Base-by-base conservation (phyloP, 805 yeast genomes). In the Lipomyces mesembrius region DNA sequence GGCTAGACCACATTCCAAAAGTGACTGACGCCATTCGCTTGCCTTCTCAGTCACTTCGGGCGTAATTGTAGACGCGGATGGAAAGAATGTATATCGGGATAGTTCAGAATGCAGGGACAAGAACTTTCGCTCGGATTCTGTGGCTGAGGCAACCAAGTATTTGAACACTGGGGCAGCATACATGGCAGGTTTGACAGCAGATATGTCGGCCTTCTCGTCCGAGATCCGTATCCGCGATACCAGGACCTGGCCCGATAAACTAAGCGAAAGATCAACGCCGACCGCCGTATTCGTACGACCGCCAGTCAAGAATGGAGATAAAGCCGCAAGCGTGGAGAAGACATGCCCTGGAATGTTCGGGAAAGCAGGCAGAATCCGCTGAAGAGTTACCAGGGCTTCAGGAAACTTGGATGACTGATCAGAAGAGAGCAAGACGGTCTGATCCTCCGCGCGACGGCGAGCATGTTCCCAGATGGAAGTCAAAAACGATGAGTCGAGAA, bases 21-120 rank as follows among this genome's bases (percentile, higher is more conserved):
- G 72, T 6, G 81, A 77, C 59, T 77, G 79, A 9, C 77, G 72
- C 83, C 83, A 80, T 67, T 79, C 82, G 52, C 76, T 75, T 9
- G 81, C 81, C 22, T 59, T 34, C 34, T 14, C 43, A 34, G 43
- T 58, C 22, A 43, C 9, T 8, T n/a, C 34, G 3, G 46, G 46
- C 5, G 55, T 43, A 14, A 14, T 29, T 3, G 51, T 35, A 39
- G 57, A 29, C 3, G 34, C 53, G 3, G 65, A 58, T 6, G 25
- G 43, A 22, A 62, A 29, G 27, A 67, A 46, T 0, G 61, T 12
- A 60, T 67, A 67, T 25, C 49, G 32, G 22, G 51, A 37, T 20
- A 59, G 52, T 22, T 59, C 51, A 4, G 61, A 35, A 34, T 32
- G 63, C 1, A 67, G 60, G 2, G 68, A 64, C 29, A 67, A 55